Conservation (phyloP, 148 eudicot species). For the Chenopodium suecicum region DNA sequence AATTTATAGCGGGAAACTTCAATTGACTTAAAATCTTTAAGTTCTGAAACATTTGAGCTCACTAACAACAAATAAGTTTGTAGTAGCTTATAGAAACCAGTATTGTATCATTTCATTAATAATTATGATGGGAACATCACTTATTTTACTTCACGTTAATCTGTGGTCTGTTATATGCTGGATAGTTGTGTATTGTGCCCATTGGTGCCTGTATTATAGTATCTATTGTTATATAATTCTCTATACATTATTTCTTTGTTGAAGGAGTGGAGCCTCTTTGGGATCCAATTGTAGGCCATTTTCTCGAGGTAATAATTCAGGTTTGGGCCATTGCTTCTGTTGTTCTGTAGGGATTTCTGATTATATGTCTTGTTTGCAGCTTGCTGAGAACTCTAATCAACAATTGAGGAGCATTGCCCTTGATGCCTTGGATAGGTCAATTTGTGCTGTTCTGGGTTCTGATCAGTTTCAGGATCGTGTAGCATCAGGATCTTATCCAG, state of each 20-base stretch:
- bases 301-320: constrained; percentile 66
- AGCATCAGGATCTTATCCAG: constrained; percentile 37
- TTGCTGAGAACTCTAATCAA: constrained; percentile 72
- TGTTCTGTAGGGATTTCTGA: constrained; percentile 14
- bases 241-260: neutral
- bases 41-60: neutral
- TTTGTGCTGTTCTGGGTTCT: constrained; percentile 91
- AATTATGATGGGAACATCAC: neutral
- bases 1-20: neutral
- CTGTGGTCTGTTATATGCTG: neutral
- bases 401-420: constrained; percentile 73
- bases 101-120: neutral
- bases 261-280: constrained; percentile 96
- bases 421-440: constrained; percentile 88
- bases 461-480: constrained; percentile 62
- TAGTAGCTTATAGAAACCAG: neutral
- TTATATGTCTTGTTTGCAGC: constrained; percentile 47
- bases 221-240: neutral
- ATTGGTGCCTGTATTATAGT: constrained; percentile 7
- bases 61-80: neutral
- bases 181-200: neutral
- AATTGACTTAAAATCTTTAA: neutral
- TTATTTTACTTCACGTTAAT: neutral
- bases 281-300: constrained; percentile 82
- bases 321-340: neutral